Evolutionary conservation across 192 early-diverging fungal species (phyloP).

Genomic region (Ambispora gerdemannii): DNA sequence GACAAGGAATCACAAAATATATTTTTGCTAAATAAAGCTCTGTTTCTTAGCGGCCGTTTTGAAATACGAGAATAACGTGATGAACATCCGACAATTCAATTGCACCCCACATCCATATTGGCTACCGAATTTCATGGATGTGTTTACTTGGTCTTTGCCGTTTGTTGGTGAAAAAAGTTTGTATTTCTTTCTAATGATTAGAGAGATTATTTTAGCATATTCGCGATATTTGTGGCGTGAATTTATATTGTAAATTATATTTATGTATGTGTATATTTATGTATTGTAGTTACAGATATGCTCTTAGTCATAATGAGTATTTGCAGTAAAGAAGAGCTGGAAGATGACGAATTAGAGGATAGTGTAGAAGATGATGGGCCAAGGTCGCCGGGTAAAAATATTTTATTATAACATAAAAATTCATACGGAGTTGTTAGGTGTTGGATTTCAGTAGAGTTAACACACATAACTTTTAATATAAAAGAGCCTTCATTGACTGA

Average conservation of each 20-base stretch:
- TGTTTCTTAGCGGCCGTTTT: conserved; percentile 73
- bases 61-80: conserved; percentile 98
- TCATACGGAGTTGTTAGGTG: too few species aligned
- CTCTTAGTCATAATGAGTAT: conserved; percentile 89
- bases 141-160: conserved; percentile 95
- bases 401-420: too few species aligned
- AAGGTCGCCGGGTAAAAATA: conserved; percentile 18
- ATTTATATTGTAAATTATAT: neutral
- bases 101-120: conserved; percentile 97
- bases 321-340: conserved; percentile 92
- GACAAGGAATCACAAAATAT: neutral
- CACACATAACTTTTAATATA: too few species aligned
- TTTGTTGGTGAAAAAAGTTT: conserved; percentile 97
- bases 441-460: too few species aligned
- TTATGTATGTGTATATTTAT: conserved; percentile 6
- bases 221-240: neutral
- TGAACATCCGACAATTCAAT: conserved; percentile 94
- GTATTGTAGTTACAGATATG: conserved; percentile 86
- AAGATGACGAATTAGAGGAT: conserved; percentile 58
- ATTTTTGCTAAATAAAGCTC: neutral
- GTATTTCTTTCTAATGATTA: neutral
- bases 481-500: conserved; percentile 42
- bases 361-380: neutral
- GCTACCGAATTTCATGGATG: conserved; percentile 99
- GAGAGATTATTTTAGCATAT: neutral